Evolutionary conservation across 495 filamentous ascomycete genomes (phyloP).

Genomic region (Xylaria flabelliformis): DNA sequence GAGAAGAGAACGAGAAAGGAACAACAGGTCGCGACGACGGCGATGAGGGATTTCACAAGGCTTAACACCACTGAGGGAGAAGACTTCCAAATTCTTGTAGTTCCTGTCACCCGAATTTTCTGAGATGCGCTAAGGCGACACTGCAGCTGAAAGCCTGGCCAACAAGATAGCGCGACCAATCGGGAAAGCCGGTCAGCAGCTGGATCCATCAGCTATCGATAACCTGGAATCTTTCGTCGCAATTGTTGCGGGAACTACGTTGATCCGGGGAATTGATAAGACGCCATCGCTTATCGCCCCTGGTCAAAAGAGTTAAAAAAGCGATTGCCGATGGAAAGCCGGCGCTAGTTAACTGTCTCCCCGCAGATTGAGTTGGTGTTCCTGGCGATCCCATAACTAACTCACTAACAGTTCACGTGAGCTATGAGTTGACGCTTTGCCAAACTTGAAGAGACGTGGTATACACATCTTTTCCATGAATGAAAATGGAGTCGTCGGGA

Average conservation of each 20-base stretch:
- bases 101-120: conserved; percentile 27
- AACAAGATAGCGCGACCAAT: conserved; percentile 13
- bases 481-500: not conserved
- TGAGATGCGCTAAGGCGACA: conserved; percentile 16
- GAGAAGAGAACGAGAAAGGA: not conserved
- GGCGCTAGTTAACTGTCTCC: conserved; percentile 1
- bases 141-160: conserved; percentile 19
- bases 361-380: conserved; percentile 8
- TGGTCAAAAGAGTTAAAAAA: not conserved
- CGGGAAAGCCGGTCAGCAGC: conserved; percentile 9
- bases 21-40: not conserved
- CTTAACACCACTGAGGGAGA: not conserved
- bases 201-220: conserved; percentile 24
- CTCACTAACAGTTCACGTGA: not conserved
- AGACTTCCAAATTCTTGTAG: conserved; percentile 22
- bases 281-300: conserved; percentile 12
- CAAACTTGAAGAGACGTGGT: not conserved
- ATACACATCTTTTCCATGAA: not conserved
- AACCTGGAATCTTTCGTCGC: not conserved
- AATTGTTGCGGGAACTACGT: not conserved
- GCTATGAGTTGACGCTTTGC: not conserved
- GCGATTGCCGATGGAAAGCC: conserved; percentile 8
- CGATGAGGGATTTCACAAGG: conserved; percentile 23
- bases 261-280: conserved; percentile 18
- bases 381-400: conserved; percentile 15